These are phyloP conservation scores for Hirschfeldia incana DNA, from an alignment of 345 rosid genomes.

Conservation along the genomic window DNA sequence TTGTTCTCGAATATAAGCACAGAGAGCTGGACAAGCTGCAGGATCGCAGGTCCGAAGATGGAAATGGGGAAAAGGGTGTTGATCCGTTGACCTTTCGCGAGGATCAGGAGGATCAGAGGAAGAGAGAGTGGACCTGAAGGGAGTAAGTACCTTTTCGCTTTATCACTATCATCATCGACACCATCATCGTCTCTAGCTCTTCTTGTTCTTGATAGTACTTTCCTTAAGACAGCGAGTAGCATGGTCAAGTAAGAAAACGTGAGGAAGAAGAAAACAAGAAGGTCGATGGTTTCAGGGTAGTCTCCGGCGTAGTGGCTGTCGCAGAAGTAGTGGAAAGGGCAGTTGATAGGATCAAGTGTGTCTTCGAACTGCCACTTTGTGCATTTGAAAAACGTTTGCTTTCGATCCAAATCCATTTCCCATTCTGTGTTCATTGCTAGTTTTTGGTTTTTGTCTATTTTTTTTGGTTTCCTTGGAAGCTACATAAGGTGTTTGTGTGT, in stretches of 20 bases:
- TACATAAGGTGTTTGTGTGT: conserved; percentile 15
- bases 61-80: conserved; percentile 61
- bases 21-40: conserved; percentile 61
- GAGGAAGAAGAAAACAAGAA: conserved; percentile 47
- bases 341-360: conserved; percentile 71
- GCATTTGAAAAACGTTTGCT: conserved; percentile 66
- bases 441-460: neutral
- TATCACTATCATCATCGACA: conserved; percentile 23
- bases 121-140: conserved; percentile 75
- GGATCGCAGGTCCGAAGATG: conserved; percentile 62
- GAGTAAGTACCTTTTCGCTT: conserved; percentile 51
- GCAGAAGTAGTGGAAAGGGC: conserved; percentile 84
- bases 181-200: neutral
- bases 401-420: conserved; percentile 46
- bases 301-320: conserved; percentile 62
- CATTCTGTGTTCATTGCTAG: conserved; percentile 36
- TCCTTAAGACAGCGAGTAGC: conserved; percentile 44
- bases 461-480: conserved; percentile 32
- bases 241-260: conserved; percentile 50
- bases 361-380: conserved; percentile 79
- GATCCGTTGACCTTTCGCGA: conserved; percentile 73
- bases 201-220: conserved; percentile 39
- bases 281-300: conserved; percentile 52
- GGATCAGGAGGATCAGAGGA: conserved; percentile 56
- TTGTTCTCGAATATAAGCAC: conserved; percentile 56